Base-by-base conservation (phyloP, 176 grass and related monocot genomes). In the Aechmea fasciata region DNA sequence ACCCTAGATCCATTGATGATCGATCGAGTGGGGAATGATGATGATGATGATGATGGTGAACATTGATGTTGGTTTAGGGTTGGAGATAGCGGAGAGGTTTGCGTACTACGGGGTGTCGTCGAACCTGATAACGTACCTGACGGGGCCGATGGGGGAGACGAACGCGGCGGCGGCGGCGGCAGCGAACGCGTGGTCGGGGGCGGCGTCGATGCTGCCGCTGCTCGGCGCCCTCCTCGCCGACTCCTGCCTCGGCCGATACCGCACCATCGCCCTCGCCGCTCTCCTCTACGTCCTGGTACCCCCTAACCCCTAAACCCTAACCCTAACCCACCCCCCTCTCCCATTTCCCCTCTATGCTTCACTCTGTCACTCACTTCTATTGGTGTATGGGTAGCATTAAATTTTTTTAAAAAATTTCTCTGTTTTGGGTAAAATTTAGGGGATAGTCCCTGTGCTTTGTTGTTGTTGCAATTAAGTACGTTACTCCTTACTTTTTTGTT, bases 51-150 rank as follows among this genome's bases (percentile, higher is more conserved):
- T 41, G 33, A 41, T 41, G 33, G 7, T 41, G 33, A 41, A 7
- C 33, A 41, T 41, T 41, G 33, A 41, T 41, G 5, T 4, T 41
- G 11, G 22, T 15, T 25, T 57, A 91, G 88, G 78, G 5, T 68
- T 80, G 75, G 88, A 91, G 82, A 82, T 85, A 14, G 89, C 85
- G 28, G 85, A 91, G 89, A 54, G 85, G 65, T 88, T 75, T 69
- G 75, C 89, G 57, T 88, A 83, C 82, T 78, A 77, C 66, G 89
- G 89, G 0, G 77, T 91, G 29, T 64, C 78, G 64, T 79, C 82
- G 17, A 91, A 88, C 75, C 78, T 91, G 55, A 91, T 91, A 69
- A 85, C 65, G 66, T 91, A 88, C 77, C 78, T 91, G 51, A 91
- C 89, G 23, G 89, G 82, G 0, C 85, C 78, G 51, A 72, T 91